A percentile compares a stretch with the other conserved stretches of the same genome.
Conservation (phyloP, 305 asterid genomes). For the Solanum hybrid region DNA sequence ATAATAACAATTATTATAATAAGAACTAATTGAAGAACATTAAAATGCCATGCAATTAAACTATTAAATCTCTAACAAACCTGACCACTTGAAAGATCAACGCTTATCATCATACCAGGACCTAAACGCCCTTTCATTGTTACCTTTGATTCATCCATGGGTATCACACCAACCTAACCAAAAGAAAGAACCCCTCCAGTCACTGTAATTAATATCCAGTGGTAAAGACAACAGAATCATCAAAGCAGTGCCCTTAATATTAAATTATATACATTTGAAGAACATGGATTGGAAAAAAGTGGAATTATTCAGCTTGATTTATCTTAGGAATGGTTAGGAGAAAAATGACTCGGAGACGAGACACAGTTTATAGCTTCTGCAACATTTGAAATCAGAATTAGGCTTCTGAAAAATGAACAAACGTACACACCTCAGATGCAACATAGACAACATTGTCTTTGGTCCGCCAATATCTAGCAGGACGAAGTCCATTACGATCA, state of each 20-base stretch:
- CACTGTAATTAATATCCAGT: background rate
- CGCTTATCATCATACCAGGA: conserved; percentile 99
- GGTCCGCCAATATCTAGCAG: conserved; percentile 99
- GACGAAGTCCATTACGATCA: conserved; percentile 99
- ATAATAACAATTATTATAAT: background rate
- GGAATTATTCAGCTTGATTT: background rate
- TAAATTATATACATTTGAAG: background rate
- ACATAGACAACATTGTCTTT: conserved; percentile 91
- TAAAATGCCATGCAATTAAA: background rate
- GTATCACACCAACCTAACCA: conserved; percentile 88
- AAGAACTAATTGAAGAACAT: background rate
- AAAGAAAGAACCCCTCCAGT: conserved; percentile 10
- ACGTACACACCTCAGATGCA: conserved; percentile 87
- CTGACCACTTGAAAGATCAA: conserved; percentile 85
- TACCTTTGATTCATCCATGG: conserved; percentile 87
- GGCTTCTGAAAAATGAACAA: background rate
- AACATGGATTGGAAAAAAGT: background rate
- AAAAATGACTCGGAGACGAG: background rate
- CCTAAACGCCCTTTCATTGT: conserved; percentile 98
- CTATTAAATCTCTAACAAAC: conserved; percentile 32
- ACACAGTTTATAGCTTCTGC: background rate
- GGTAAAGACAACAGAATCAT: background rate
- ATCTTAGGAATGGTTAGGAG: background rate
- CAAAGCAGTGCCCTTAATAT: background rate
- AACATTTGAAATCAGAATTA: background rate